Conservation (phyloP, 2,329 filamentous ascomycete species). For the Periglandula ipomoeae region DNA sequence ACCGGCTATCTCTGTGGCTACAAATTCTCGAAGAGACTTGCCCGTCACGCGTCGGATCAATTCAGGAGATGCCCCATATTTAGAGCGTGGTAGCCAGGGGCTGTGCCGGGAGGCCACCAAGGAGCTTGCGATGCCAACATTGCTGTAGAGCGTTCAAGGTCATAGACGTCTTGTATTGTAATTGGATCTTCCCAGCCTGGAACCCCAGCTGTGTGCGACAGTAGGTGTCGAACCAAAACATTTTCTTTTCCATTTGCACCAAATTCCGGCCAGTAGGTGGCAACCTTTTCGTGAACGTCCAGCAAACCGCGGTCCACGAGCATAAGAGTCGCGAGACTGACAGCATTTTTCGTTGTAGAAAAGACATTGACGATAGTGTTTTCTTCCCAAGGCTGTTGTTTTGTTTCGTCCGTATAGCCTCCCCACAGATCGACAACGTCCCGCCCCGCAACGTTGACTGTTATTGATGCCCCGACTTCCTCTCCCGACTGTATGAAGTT, state of each 20-base stretch:
- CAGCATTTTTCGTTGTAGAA: slow-evolving; percentile 30
- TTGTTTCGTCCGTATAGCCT: slow-evolving; percentile 23
- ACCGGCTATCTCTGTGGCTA: no score
- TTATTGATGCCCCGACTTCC: slow-evolving; percentile 36
- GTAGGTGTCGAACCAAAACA: slow-evolving; percentile 16
- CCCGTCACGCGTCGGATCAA: no score
- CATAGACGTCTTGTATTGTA: slow-evolving; percentile 22
- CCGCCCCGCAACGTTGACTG: slow-evolving; percentile 29
- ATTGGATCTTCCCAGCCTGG: slow-evolving; percentile 23
- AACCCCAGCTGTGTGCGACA: slow-evolving; percentile 30
- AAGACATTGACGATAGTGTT: slow-evolving; percentile 32
- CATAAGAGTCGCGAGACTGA: slow-evolving; percentile 26
- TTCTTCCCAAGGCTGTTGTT: slow-evolving; percentile 24
- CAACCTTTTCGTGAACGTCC: slow-evolving; percentile 25
- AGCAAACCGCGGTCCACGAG: slow-evolving; percentile 30
- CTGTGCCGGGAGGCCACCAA: slow-evolving; percentile 34
- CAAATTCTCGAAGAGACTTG: no score
- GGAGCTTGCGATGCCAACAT: slow-evolving; percentile 29
- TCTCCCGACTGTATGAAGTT: slow-evolving; percentile 25
- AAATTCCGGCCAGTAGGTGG: slow-evolving; percentile 38
- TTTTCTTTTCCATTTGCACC: slow-evolving; percentile 30
- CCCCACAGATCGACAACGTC: slow-evolving; percentile 36
- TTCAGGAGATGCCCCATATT: no score
- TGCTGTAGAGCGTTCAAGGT: slow-evolving; percentile 20
- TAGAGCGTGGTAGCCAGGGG: slow-evolving; percentile 29